These are phyloP conservation scores for Tetrahymena malaccensis DNA, from an alignment of 73 alveolate species.

Conservation along the genomic window DNA sequence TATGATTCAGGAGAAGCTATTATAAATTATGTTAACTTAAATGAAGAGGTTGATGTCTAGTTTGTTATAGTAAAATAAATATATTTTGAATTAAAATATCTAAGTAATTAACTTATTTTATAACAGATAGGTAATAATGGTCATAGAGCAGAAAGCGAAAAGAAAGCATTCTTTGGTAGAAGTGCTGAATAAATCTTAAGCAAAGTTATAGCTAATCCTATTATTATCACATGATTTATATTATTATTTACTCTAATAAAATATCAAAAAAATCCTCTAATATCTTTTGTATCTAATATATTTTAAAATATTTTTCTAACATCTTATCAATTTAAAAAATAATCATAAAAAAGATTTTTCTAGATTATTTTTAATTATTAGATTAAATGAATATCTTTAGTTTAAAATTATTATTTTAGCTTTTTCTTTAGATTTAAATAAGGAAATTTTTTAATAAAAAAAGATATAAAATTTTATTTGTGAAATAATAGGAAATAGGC, in stretches of 20 bases:
- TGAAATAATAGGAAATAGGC: too few relatives aligned
- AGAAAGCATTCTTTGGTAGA: neutral
- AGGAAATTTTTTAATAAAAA: too few relatives aligned
- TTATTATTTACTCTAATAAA: neutral
- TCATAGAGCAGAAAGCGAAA: neutral
- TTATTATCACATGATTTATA: neutral
- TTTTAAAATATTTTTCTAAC: too few relatives aligned
- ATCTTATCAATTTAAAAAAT: too few relatives aligned
- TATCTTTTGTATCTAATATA: too few relatives aligned
- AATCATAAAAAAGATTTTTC: too few relatives aligned
- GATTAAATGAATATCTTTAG: too few relatives aligned
- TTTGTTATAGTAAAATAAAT: neutral
- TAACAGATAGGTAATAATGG: neutral
- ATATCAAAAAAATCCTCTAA: neutral
- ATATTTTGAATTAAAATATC: neutral
- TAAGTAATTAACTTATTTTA: neutral
- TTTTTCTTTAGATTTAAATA: too few relatives aligned
- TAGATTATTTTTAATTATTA: too few relatives aligned
- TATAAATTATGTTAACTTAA: neutral
- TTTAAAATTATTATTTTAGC: too few relatives aligned
- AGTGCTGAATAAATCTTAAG: neutral
- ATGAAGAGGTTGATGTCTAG: neutral
- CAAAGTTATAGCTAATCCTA: neutral
- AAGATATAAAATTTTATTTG: too few relatives aligned
- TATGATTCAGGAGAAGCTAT: neutral